Evolutionary conservation across 1,139 yeast genomes (phyloP), one percentile per base, ranked within the genome.

Genomic region (Trichomonascaceae sp.): DNA sequence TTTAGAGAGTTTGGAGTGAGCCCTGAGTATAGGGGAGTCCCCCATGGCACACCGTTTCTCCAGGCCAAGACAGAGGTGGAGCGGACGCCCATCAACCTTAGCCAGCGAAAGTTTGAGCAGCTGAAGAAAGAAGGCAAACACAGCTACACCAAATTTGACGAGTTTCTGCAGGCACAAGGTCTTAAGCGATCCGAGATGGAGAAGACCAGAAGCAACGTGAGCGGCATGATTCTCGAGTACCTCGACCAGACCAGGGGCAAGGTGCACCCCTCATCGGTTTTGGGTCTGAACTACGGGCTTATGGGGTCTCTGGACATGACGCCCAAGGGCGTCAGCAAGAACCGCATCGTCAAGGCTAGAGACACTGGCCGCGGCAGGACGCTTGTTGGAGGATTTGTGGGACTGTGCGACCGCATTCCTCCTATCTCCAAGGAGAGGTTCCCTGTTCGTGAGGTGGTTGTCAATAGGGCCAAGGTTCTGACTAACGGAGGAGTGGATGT

Each of bases 1-100:
- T 71, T 73, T 44, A 66, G 67, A 43, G 78, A 73, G 48, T 46
- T 70, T 20, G 23, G 42, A 71, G 71, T 6, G 11, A 20, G 9
- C 6, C 23, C 23, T 8, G 23, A 20, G 11, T 20, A 20, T 11
- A 20, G 23, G 11, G 9, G 11, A 8, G 6, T 8, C 11, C 23
- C 23, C 23, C 6, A 20, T 8, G 6, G 11, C 23, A 20, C 23
- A 20, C 23, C 23, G 11, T 20, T 20, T 20, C 23, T 20, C 11
- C 9, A 20, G 6, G 23, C 23, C 23, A 20, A 20, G 23, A 20
- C 23, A 20, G 23, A 20, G 11, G 9, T 20, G 9, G 23, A 20
- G 9, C 11, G 9, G 11, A 11, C 23, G 6, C 11, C 23, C 11
- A 20, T 11, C 11, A 11, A 6, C 11, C 23, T 8, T 6, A 20